Evolutionary conservation across 2,329 filamentous ascomycete genomes (phyloP).

Genomic region (Periconia macrospinosa): DNA sequence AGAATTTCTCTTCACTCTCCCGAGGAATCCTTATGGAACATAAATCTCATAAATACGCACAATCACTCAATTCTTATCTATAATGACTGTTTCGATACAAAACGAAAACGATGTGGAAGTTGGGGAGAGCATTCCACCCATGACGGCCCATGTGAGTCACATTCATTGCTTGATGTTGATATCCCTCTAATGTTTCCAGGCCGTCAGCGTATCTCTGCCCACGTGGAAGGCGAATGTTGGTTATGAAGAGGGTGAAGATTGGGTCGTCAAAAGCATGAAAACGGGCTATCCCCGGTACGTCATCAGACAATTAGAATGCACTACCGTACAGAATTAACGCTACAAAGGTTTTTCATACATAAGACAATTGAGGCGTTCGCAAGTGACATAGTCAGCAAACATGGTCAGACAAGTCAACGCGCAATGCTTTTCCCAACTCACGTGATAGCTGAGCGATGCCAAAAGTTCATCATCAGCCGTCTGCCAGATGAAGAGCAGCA

Average conservation of each 20-base stretch:
- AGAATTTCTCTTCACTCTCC: slow-evolving; percentile 2
- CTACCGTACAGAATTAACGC: slow-evolving; percentile 4
- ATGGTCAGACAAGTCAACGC: slow-evolving; percentile 64
- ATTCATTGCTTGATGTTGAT: background rate
- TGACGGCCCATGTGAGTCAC: slow-evolving; percentile 45
- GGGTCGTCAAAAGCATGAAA: slow-evolving; percentile 82
- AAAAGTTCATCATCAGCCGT: slow-evolving; percentile 69
- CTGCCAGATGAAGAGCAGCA: slow-evolving; percentile 56
- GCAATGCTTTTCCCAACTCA: slow-evolving; percentile 83
- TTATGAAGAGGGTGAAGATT: slow-evolving; percentile 89
- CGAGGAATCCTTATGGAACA: background rate
- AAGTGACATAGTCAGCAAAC: slow-evolving; percentile 64
- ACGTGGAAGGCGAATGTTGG: slow-evolving; percentile 90
- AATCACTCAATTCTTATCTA: slow-evolving; percentile 2
- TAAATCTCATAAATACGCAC: background rate
- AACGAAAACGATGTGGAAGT: slow-evolving; percentile 41
- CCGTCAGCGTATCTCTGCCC: slow-evolving; percentile 92
- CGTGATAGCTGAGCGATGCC: slow-evolving; percentile 70
- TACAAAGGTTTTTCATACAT: slow-evolving; percentile 82
- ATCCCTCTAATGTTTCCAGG: slow-evolving; percentile 56
- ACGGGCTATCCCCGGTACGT: slow-evolving; percentile 84
- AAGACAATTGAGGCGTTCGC: slow-evolving; percentile 76
- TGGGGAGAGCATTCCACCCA: slow-evolving; percentile 42
- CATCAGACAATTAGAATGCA: background rate
- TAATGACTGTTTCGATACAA: slow-evolving; percentile 27